A percentile compares a stretch with the other conserved stretches of the same genome.
Evolutionary conservation across 1,139 yeast species (phyloP).

Genomic region (Saccharomyces hybrid): DNA sequence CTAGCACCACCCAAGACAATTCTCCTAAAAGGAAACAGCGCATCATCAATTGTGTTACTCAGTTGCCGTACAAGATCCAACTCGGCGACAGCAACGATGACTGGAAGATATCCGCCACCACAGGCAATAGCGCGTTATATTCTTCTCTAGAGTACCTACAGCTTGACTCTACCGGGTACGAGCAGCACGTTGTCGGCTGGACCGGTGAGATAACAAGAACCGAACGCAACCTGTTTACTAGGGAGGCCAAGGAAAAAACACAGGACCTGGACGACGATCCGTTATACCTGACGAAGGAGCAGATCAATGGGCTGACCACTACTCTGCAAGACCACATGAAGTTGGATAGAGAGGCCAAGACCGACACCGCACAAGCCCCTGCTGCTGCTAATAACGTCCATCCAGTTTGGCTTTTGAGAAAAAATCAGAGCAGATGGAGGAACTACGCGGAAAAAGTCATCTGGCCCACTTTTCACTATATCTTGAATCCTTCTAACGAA

Average conservation of each 20-base stretch:
- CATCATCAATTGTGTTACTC: constrained; percentile 33
- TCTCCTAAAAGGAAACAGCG: constrained; percentile 21
- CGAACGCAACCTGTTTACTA: constrained; percentile 4
- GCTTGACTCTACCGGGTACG: constrained; percentile 64
- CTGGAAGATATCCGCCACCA: constrained; percentile 55
- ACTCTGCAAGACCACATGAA: constrained; percentile 16
- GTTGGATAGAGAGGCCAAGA: constrained; percentile 33
- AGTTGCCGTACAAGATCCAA: constrained; percentile 31
- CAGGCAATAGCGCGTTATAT: constrained; percentile 82
- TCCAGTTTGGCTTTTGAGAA: constrained; percentile 79
- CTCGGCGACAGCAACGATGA: constrained; percentile 22
- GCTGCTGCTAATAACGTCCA: constrained; percentile 42
- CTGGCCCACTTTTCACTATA: constrained; percentile 95
- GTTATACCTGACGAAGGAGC: constrained; percentile 49
- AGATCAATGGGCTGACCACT: constrained; percentile 36
- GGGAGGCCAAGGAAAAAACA: constrained; percentile 11
- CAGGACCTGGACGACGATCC: constrained; percentile 45
- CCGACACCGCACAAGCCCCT: constrained; percentile 37
- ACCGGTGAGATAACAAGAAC: constrained; percentile 63
- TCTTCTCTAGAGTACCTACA: constrained; percentile 62
- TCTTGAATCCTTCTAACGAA: constrained; percentile 56
- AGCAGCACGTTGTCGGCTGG: constrained; percentile 88
- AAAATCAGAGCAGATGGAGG: constrained; percentile 71
- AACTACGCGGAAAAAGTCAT: constrained; percentile 80
- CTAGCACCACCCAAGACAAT: constrained; percentile 5